Conservation (phyloP, 2,329 filamentous ascomycete genomes). For the Plenodomus tracheiphilus region DNA sequence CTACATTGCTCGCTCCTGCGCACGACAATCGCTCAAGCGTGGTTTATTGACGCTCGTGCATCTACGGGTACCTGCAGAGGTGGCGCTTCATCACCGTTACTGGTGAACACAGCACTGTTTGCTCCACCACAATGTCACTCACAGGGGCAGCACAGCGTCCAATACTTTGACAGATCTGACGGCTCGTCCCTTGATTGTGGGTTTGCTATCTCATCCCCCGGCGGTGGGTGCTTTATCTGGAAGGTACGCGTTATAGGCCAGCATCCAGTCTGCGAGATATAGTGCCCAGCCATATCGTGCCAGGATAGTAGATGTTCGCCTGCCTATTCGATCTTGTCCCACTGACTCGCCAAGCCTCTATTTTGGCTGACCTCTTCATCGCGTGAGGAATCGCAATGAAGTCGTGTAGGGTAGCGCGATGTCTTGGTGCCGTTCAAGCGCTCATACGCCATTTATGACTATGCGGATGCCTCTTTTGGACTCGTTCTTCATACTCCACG, state of each 20-base stretch:
- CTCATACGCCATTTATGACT: conserved; percentile 1
- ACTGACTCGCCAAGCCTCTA: conserved; percentile 13
- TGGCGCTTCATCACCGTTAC: background rate
- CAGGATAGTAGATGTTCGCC: conserved; percentile 13
- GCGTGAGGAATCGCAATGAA: conserved; percentile 7
- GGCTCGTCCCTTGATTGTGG: background rate
- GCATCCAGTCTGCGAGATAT: conserved; percentile 11
- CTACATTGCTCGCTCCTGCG: background rate
- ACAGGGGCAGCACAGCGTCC: background rate
- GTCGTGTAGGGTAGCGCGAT: conserved; percentile 6
- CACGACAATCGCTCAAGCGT: background rate
- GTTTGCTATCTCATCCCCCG: too few species aligned
- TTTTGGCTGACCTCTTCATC: conserved; percentile 6
- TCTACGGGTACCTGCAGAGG: background rate
- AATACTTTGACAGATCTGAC: background rate
- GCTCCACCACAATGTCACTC: background rate
- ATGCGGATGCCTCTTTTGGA: conserved; percentile 6
- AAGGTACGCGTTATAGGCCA: background rate
- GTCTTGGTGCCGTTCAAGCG: background rate
- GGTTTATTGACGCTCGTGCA: background rate
- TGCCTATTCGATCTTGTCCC: conserved; percentile 17
- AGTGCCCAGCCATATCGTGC: conserved; percentile 17
- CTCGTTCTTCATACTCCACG: conserved; percentile 2
- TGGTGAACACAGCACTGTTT: background rate
- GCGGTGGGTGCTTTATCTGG: background rate